Percentiles rank a stretch among this genome's conserved stretches.
Evolutionary conservation across 1,284 basidiomycete species (phyloP).

Genomic region (Moniliophthora roreri): DNA sequence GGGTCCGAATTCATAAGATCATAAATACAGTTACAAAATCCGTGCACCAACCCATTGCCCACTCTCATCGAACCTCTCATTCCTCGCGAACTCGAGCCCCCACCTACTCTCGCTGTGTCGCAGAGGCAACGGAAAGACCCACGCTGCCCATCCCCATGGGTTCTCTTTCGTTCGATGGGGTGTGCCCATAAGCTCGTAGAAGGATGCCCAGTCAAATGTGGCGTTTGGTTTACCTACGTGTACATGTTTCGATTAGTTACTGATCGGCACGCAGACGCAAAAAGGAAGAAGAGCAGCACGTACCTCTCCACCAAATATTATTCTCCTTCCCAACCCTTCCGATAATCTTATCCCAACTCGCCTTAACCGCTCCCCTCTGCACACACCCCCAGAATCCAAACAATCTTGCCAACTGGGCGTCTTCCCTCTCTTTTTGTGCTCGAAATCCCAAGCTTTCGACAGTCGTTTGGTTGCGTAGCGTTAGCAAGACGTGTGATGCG

Average conservation of each 20-base stretch:
- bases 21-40: no score
- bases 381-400: constrained; percentile 3
- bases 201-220: background rate
- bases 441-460: constrained; percentile 69
- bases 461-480: constrained; percentile 70
- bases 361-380: constrained; percentile 39
- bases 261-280: no score
- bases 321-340: constrained; percentile 71
- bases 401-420: constrained; percentile 37
- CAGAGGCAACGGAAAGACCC: constrained; percentile 10
- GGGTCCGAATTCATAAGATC: no score
- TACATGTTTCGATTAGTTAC: no score
- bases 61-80: constrained; percentile 16
- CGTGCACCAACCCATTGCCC: constrained; percentile 14
- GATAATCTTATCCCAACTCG: constrained; percentile 77
- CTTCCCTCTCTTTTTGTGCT: constrained; percentile 63
- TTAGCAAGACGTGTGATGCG: constrained; percentile 60
- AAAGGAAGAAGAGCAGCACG: no score
- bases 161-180: constrained; percentile 17
- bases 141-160: constrained; percentile 11
- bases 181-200: constrained; percentile 66
- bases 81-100: constrained; percentile 11
- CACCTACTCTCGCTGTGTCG: background rate
- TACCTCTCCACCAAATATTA: constrained; percentile 81
- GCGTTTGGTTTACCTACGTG: background rate